Percentiles rank a stretch among this genome's conserved stretches.
Conservation (phyloP, 129 eudicot genomes). For the Lonicera japonica region DNA sequence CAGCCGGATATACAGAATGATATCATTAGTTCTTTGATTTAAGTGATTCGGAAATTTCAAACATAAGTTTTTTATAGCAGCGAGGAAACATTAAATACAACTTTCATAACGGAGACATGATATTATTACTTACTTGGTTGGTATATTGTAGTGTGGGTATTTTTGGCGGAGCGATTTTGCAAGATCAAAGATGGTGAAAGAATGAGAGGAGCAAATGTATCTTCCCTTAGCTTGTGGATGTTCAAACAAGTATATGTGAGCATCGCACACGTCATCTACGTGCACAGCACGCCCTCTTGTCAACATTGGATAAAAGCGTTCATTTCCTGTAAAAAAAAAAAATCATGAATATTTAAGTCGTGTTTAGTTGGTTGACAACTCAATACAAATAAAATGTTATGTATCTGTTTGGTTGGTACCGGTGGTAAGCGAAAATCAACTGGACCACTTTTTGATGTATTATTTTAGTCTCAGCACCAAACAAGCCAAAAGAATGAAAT, state of each 20-base stretch:
- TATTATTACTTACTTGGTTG: conserved; percentile 3
- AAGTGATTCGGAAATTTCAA: too few species aligned
- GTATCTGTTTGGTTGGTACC: background rate
- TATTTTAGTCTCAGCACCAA: background rate
- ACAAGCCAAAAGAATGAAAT: background rate
- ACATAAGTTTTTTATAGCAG: too few species aligned
- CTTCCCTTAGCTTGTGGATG: conserved; percentile 31
- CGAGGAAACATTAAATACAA: too few species aligned
- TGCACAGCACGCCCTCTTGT: conserved; percentile 7
- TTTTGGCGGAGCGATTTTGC: conserved; percentile 7
- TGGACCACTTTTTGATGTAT: background rate
- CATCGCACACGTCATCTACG: conserved; percentile 28
- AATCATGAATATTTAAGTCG: too few species aligned
- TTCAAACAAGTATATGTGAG: conserved; percentile 29
- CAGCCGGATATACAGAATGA: too few species aligned
- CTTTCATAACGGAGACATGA: too few species aligned
- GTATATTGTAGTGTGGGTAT: conserved; percentile 8
- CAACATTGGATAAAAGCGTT: background rate
- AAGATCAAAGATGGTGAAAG: background rate
- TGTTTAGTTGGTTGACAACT: too few species aligned
- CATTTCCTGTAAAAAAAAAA: conserved; percentile 5
- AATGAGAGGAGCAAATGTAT: conserved; percentile 16
- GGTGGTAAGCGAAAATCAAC: too few species aligned
- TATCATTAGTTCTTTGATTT: too few species aligned
- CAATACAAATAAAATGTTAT: too few species aligned